Base-by-base conservation (phyloP, 257 asterid species). In the Craterostigma plantagineum region DNA sequence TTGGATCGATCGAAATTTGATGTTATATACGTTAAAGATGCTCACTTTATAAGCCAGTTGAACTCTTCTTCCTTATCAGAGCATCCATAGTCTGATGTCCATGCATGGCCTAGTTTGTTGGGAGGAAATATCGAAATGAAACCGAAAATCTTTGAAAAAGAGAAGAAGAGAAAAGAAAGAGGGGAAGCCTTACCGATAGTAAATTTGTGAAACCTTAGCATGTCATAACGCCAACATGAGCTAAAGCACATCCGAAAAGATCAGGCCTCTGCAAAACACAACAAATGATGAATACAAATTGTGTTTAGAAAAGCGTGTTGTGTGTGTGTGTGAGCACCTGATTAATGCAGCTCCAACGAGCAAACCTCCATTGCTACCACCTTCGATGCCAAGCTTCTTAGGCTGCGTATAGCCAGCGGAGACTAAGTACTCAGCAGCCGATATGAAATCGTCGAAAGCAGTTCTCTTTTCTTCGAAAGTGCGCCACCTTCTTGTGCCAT, bases 141-240 rank as follows among this genome's bases (percentile, higher is more conserved):
- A n/a, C n/a, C n/a, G n/a, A n/a, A 37, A 35, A 42, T 34, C 7
- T 15, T 43, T 14, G 49, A 34, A 27, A n/a, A 34, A 42, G 33
- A 39, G 14, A 45, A 30, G 5, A 8, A 3, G 14, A 14, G 8
- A 9, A 41, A 11, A 11, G n/a, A n/a, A n/a, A n/a, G n/a, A n/a
- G n/a, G n/a, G 45, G 10, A 23, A 23, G 30, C 46, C 79, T 63
- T 46, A 87, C 98, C 99, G 40, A 90, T 90, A 17, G 99, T 90
- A 49, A 90, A 90, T 64, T 77, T 83, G 75, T 90, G 99, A 60
- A 90, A 90, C 51, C 99, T 80, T 35, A 90, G 81, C 99, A 90
- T 83, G 68, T 90, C 95, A 79, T 90, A 13, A 90, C 99, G 51
- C 95, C 99, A 69, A 79, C 95, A 69, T 90, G 99, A 53, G 95